phyloP scores from a whole-genome alignment of 2,329 filamentous ascomycete genomes.

The Talaromyces marneffei region DNA sequence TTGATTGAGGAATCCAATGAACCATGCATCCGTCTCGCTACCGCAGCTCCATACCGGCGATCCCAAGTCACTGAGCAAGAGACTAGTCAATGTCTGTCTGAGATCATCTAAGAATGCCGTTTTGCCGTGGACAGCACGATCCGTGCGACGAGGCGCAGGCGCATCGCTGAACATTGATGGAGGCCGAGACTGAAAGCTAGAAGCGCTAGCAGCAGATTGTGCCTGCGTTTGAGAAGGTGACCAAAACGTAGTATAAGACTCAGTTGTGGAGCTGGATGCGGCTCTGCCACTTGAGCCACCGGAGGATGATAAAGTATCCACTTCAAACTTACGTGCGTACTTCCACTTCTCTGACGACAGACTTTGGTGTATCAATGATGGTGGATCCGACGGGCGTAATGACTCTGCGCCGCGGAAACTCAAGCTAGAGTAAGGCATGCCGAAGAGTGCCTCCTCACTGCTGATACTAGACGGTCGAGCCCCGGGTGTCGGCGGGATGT shows the following conservation, averaged over 20 bases:
- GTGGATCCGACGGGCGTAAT: constrained; percentile 28
- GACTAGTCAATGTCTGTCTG: constrained; percentile 71
- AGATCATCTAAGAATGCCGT: constrained; percentile 70
- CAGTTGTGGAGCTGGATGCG: constrained; percentile 65
- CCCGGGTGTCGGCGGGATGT: constrained; percentile 41
- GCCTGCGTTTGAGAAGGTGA: constrained; percentile 71
- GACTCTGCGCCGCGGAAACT: constrained; percentile 28
- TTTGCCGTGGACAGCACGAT: constrained; percentile 58
- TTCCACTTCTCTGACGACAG: constrained; percentile 64
- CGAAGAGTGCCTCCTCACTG: constrained; percentile 37
- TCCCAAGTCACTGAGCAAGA: constrained; percentile 84
- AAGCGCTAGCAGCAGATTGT: constrained; percentile 58
- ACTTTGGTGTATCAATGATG: constrained; percentile 52
- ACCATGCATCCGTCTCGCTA: constrained; percentile 90
- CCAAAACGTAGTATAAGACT: constrained; percentile 79
- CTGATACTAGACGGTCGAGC: constrained; percentile 41
- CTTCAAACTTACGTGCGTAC: constrained; percentile 51
- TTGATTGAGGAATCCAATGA: constrained; percentile 51
- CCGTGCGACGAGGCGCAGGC: constrained; percentile 27
- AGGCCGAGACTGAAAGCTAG: constrained; percentile 48
- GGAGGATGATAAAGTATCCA: constrained; percentile 53
- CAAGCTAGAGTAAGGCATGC: constrained; percentile 22
- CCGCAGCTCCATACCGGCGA: constrained; percentile 79
- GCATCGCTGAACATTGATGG: constrained; percentile 39
- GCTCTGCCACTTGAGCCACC: constrained; percentile 58